phyloP scores from a whole-genome alignment of 1,284 basidiomycete species.

The Ceratorhiza oryzae-sativae region DNA sequence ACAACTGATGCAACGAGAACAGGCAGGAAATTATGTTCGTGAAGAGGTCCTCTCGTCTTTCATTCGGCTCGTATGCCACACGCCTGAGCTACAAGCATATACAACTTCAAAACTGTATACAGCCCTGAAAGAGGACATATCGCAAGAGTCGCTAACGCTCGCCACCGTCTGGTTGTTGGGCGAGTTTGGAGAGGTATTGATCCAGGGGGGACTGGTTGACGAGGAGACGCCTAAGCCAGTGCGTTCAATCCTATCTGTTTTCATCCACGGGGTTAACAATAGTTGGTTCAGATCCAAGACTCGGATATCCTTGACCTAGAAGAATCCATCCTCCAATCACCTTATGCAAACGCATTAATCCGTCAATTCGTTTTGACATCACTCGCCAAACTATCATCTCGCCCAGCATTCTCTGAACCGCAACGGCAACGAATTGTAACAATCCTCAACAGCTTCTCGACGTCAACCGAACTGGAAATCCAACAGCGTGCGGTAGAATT shows the following conservation, averaged over 20 bases:
- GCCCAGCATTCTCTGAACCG: conserved; percentile 65
- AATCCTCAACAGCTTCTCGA: conserved; percentile 78
- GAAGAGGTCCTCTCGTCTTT: conserved; percentile 97
- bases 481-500: conserved; percentile 98
- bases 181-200: conserved; percentile 91
- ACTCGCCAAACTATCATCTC: conserved; percentile 88
- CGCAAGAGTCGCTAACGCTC: conserved; percentile 94
- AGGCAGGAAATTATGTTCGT: conserved; percentile 98
- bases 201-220: conserved; percentile 89
- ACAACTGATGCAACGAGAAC: not conserved
- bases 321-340: conserved; percentile 88
- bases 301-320: conserved; percentile 87
- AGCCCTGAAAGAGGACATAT: conserved; percentile 89
- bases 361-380: conserved; percentile 93
- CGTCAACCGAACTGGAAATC: conserved; percentile 90
- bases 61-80: conserved; percentile 95
- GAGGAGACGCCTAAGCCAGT: conserved; percentile 82
- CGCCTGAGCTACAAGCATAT: conserved; percentile 95
- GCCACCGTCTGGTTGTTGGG: conserved; percentile 96
- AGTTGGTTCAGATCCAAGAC: conserved; percentile 67
- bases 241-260: conserved; percentile 44
- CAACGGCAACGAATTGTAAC: conserved; percentile 82
- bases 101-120: conserved; percentile 92
- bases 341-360: conserved; percentile 90
- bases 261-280: not conserved